These are phyloP conservation scores for Talaromyces rugulosus DNA, from an alignment of 2,329 filamentous ascomycete species.

Conservation along the genomic window DNA sequence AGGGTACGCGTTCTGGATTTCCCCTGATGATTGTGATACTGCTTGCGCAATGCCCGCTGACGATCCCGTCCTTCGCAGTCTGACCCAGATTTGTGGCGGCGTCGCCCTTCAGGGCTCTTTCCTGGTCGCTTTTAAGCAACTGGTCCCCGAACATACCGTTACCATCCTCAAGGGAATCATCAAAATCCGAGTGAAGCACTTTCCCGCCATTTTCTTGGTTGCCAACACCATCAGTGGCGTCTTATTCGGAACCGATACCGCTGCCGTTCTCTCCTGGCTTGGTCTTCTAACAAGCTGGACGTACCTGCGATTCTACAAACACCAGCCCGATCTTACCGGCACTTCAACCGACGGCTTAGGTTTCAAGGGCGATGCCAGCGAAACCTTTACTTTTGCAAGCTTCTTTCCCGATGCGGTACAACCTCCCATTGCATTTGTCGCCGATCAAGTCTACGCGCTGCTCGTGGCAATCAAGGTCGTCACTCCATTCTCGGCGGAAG, in stretches of 20 bases:
- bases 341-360: slow-evolving; percentile 50
- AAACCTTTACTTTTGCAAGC: slow-evolving; percentile 92
- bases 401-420: slow-evolving; percentile 89
- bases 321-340: slow-evolving; percentile 51
- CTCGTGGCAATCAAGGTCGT: slow-evolving; percentile 74
- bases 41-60: slow-evolving; percentile 19
- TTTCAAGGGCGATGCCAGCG: slow-evolving; percentile 85
- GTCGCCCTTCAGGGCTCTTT: slow-evolving; percentile 88
- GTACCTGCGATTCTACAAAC: slow-evolving; percentile 93
- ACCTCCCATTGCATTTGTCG: slow-evolving; percentile 68
- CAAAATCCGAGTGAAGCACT: slow-evolving; percentile 80
- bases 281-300: slow-evolving; percentile 89
- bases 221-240: slow-evolving; percentile 66
- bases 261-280: slow-evolving; percentile 72
- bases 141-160: slow-evolving; percentile 94
- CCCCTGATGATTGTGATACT: slow-evolving; percentile 17
- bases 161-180: slow-evolving; percentile 84
- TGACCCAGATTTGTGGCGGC: slow-evolving; percentile 81
- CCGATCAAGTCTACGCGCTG: slow-evolving; percentile 68
- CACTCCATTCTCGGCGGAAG: slow-evolving; percentile 78
- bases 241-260: slow-evolving; percentile 66
- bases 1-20: slow-evolving; percentile 29
- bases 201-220: slow-evolving; percentile 70
- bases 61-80: slow-evolving; percentile 44
- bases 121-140: slow-evolving; percentile 94